These are phyloP conservation scores for Cryptococcus sp. DNA, from an alignment of 1,284 basidiomycete genomes.

Conservation along the genomic window DNA sequence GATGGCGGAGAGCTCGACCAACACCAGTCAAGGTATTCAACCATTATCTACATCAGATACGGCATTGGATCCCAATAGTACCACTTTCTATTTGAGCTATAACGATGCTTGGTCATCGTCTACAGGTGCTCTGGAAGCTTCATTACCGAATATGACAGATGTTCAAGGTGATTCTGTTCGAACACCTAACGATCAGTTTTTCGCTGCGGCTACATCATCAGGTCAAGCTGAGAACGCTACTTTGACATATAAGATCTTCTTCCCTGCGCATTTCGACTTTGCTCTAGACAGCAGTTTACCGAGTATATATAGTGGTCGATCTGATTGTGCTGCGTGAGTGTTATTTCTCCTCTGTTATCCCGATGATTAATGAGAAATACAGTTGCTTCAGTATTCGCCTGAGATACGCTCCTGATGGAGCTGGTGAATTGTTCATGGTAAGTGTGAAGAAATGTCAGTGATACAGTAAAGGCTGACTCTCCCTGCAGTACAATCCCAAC, in stretches of 20 bases:
- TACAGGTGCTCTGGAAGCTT: not conserved
- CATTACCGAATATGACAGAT: not conserved
- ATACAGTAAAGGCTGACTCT: too few species aligned
- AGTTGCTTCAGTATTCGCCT: constrained; percentile 2
- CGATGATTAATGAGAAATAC: not conserved
- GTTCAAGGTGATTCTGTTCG: not conserved
- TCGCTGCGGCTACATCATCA: not conserved
- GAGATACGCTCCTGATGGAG: not conserved
- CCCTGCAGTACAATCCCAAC: not conserved
- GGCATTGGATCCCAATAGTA: too few species aligned
- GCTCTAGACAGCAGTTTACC: not conserved
- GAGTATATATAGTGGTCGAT: constrained; percentile 1
- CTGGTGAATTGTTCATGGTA: constrained; percentile 1
- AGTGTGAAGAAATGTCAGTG: not conserved
- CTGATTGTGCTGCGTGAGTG: constrained; percentile 5
- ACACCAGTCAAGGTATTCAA: too few species aligned
- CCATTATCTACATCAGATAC: too few species aligned
- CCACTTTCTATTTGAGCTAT: not conserved
- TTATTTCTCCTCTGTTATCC: not conserved
- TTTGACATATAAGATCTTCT: not conserved
- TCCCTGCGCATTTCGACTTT: not conserved
- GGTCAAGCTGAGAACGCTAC: not conserved
- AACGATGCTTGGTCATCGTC: not conserved
- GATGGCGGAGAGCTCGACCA: too few species aligned
- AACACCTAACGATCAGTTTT: not conserved